These are phyloP conservation scores for Trichoderma endophyticum DNA, from an alignment of 2,329 filamentous ascomycete species.

Conservation along the genomic window DNA sequence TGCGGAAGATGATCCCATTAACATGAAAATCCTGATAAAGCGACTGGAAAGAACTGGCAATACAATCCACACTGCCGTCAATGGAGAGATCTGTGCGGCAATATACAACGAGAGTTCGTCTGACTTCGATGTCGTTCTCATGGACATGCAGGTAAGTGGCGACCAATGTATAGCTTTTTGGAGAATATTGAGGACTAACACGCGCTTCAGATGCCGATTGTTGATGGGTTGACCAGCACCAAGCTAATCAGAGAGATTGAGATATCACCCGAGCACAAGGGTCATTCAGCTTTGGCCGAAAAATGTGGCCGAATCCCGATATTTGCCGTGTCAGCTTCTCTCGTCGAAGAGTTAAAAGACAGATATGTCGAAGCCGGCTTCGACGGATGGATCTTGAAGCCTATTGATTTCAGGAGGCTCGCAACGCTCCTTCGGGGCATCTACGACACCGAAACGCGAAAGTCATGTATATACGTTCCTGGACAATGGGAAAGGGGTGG, in stretches of 20 bases:
- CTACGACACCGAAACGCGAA: conserved; percentile 54
- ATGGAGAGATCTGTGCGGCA: conserved; percentile 79
- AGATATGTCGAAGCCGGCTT: conserved; percentile 76
- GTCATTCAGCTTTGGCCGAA: conserved; percentile 57
- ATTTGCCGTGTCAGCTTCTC: conserved; percentile 81
- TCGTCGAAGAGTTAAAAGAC: conserved; percentile 66
- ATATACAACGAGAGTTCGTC: conserved; percentile 62
- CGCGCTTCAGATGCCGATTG: conserved; percentile 79
- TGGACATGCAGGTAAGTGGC: conserved; percentile 81
- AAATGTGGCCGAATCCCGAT: conserved; percentile 70
- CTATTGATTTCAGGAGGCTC: conserved; percentile 76
- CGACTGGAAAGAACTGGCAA: conserved; percentile 75
- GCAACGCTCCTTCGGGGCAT: conserved; percentile 68
- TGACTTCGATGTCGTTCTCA: conserved; percentile 74
- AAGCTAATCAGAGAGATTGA: conserved; percentile 80
- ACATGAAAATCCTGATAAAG: conserved; percentile 77
- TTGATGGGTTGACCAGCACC: conserved; percentile 77
- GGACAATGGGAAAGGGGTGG: conserved; percentile 83
- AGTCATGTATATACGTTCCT: conserved; percentile 62
- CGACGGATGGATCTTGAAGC: conserved; percentile 88
- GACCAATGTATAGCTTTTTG: not conserved
- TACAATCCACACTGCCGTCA: conserved; percentile 67
- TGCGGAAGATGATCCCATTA: conserved; percentile 86
- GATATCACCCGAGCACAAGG: conserved; percentile 43
- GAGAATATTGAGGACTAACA: not conserved